A percentile compares a stretch with the other conserved stretches of the same genome.
These are phyloP conservation scores for Thielaviopsis musarum DNA, from an alignment of 2,329 filamentous ascomycete genomes.

Conservation along the genomic window DNA sequence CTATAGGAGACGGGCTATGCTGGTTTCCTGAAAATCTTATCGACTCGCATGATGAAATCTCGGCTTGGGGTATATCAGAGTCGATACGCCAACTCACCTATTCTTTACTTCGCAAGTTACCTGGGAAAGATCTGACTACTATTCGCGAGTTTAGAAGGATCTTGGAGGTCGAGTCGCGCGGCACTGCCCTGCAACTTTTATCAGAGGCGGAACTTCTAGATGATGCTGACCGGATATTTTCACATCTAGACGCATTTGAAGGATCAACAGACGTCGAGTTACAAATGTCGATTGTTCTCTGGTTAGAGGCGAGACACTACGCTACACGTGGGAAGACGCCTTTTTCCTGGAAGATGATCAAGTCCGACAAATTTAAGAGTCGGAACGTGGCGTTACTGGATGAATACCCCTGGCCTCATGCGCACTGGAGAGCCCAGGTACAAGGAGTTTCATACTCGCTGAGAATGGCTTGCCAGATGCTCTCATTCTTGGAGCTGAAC, in stretches of 20 bases:
- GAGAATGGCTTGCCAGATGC: neutral
- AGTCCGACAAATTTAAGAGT: neutral
- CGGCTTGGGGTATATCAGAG: constrained; percentile 37
- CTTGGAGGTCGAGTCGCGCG: neutral
- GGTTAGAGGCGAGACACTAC: neutral
- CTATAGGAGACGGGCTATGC: constrained; percentile 15
- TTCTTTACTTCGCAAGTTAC: constrained; percentile 24
- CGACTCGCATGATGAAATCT: constrained; percentile 24
- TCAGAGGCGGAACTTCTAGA: neutral
- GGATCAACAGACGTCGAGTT: neutral
- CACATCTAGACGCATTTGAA: neutral
- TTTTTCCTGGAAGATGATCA: neutral
- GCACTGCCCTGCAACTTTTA: neutral
- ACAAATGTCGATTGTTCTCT: neutral
- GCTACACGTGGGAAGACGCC: neutral
- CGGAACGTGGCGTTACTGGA: neutral
- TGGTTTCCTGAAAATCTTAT: constrained; percentile 51
- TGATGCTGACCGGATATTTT: neutral
- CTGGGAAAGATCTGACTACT: constrained; percentile 11
- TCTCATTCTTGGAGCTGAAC: neutral
- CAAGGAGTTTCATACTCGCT: neutral
- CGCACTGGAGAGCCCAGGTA: neutral
- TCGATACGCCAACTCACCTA: constrained; percentile 37
- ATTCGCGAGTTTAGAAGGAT: constrained; percentile 23
- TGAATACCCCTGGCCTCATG: neutral